These are phyloP conservation scores for Croton setiger DNA, from an alignment of 441 rosid species.

Conservation along the genomic window DNA sequence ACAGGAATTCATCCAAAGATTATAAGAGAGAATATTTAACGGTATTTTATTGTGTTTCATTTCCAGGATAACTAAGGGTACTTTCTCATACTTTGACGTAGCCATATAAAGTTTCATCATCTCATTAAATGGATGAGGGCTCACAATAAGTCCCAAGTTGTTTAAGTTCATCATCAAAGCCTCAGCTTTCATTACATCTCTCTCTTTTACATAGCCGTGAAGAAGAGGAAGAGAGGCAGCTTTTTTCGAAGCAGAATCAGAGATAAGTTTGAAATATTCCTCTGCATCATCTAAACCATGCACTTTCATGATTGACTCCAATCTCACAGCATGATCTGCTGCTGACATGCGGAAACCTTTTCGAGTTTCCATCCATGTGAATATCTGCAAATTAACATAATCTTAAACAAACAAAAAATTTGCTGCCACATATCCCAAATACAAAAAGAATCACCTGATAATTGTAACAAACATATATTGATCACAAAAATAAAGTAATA, in stretches of 20 bases:
- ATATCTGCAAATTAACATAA: conserved; percentile 30
- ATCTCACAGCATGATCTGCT: conserved; percentile 33
- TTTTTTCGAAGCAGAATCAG: conserved; percentile 28
- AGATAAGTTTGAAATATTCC: conserved; percentile 37
- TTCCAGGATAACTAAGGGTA: conserved; percentile 38
- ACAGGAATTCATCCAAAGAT: conserved; percentile 63
- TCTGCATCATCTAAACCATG: conserved; percentile 42
- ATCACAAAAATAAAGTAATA: neutral
- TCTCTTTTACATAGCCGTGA: conserved; percentile 46
- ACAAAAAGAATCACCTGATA: neutral
- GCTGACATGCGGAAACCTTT: conserved; percentile 28
- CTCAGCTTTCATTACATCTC: conserved; percentile 43
- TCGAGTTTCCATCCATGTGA: conserved; percentile 50
- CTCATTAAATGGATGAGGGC: conserved; percentile 51
- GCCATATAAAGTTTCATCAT: conserved; percentile 67
- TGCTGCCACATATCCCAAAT: neutral
- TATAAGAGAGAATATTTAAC: conserved; percentile 52
- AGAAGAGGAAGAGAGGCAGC: conserved; percentile 52
- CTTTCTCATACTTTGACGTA: conserved; percentile 38
- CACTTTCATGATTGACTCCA: conserved; percentile 43
- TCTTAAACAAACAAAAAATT: neutral
- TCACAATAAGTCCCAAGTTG: conserved; percentile 45
- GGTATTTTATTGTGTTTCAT: conserved; percentile 56
- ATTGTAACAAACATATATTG: neutral
- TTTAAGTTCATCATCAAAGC: conserved; percentile 42